Conservation (phyloP, 306 rosid genomes). For the Neltuma alba region DNA sequence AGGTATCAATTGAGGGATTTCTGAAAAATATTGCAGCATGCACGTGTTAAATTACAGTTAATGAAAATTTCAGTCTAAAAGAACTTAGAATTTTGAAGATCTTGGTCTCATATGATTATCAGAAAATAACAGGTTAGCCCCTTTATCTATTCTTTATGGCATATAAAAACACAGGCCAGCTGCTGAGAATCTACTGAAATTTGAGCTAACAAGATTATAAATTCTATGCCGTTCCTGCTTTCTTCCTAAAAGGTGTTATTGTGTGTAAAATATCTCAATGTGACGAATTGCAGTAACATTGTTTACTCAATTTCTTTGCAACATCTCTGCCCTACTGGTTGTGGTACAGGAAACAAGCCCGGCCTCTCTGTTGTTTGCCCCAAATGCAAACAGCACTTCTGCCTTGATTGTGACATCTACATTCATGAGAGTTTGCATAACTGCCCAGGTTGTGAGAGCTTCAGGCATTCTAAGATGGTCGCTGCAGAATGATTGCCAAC, state of each 20-base stretch:
- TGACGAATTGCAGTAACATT: background rate
- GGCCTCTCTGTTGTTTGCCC: conserved; percentile 77
- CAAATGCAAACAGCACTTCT: conserved; percentile 84
- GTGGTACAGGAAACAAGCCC: conserved; percentile 72
- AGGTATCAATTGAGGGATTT: background rate
- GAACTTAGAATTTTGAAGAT: conserved; percentile 17
- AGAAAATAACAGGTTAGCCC: conserved; percentile 6
- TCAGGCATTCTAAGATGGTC: conserved; percentile 60
- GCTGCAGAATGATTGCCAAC: conserved; percentile 41
- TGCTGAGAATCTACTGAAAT: conserved; percentile 22
- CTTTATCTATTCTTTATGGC: conserved; percentile 2
- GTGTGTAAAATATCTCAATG: conserved; percentile 14
- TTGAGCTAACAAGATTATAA: conserved; percentile 11
- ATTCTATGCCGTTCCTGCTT: conserved; percentile 6
- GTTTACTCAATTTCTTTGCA: conserved; percentile 2
- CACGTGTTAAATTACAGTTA: conserved; percentile 14
- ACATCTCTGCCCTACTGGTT: conserved; percentile 20
- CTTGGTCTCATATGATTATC: conserved; percentile 10
- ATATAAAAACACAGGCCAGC: background rate
- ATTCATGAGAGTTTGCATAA: conserved; percentile 94
- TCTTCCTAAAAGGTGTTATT: conserved; percentile 26
- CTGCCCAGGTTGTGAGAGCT: conserved; percentile 96
- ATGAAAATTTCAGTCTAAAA: background rate
- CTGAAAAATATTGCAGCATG: background rate
- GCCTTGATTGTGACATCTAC: conserved; percentile 91